These are phyloP conservation scores for Hygrophila difformis DNA, from an alignment of 257 asterid genomes.

Conservation along the genomic window DNA sequence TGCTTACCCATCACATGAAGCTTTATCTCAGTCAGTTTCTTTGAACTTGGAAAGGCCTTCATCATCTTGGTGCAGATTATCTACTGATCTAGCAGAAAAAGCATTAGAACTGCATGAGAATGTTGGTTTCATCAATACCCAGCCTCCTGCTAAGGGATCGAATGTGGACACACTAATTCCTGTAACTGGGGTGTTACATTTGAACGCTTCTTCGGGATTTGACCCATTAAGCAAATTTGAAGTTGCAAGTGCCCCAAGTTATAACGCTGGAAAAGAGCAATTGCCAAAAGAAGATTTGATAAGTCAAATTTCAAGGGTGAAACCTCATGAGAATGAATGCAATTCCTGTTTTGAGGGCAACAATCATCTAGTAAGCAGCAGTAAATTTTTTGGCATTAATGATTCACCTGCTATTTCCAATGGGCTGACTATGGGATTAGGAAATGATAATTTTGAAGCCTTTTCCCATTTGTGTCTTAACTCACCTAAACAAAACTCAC, in stretches of 20 bases:
- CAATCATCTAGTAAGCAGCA: slow-evolving; percentile 11
- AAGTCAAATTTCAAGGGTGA: slow-evolving; percentile 21
- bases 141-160: slow-evolving; percentile 25
- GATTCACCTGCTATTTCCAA: slow-evolving; percentile 17
- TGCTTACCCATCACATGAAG: slow-evolving; percentile 42
- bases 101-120: slow-evolving; percentile 29
- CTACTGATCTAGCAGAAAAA: slow-evolving; percentile 38
- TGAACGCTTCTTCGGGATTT: slow-evolving; percentile 20
- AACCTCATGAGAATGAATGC: slow-evolving; percentile 19
- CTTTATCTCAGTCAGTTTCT: slow-evolving; percentile 34
- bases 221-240: slow-evolving; percentile 22
- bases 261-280: slow-evolving; percentile 14
- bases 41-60: slow-evolving; percentile 39
- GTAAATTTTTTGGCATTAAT: slow-evolving; percentile 12
- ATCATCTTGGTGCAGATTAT: slow-evolving; percentile 22
- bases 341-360: slow-evolving; percentile 16
- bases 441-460: slow-evolving; percentile 24
- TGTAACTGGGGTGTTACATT: slow-evolving; percentile 20
- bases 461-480: slow-evolving; percentile 18
- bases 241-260: too few species aligned
- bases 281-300: slow-evolving; percentile 19
- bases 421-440: slow-evolving; percentile 22
- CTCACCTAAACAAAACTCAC: slow-evolving; percentile 22
- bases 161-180: slow-evolving; percentile 29
- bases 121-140: slow-evolving; percentile 24